Percentiles rank a stretch among this genome's conserved stretches.
Conservation (phyloP, 2,329 filamentous ascomycete species). For the Aspergillus quadricinctus region DNA sequence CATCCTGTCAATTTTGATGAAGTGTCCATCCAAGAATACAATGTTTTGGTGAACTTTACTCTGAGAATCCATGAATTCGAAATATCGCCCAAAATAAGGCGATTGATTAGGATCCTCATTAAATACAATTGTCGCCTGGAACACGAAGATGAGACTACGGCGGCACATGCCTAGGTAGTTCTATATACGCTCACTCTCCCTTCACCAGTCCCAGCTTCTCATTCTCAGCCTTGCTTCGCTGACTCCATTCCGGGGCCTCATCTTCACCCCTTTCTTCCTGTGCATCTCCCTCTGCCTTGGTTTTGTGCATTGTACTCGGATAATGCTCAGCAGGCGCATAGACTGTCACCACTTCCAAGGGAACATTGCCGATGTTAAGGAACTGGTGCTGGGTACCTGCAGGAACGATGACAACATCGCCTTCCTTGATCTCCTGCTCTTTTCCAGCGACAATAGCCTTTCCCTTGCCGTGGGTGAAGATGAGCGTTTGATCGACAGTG, state of each 20-base stretch:
- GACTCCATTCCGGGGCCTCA: constrained; percentile 57
- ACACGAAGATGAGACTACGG: neutral
- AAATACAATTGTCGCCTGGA: neutral
- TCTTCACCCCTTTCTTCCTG: constrained; percentile 60
- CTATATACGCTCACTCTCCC: constrained; percentile 3
- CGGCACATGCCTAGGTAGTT: too few relatives aligned
- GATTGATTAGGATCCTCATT: neutral
- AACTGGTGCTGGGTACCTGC: constrained; percentile 65
- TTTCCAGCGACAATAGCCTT: constrained; percentile 57
- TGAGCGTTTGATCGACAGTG: constrained; percentile 61
- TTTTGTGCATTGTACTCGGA: constrained; percentile 56
- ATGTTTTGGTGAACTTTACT: constrained; percentile 2
- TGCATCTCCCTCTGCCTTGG: constrained; percentile 59
- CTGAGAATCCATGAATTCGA: neutral
- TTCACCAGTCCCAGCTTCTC: constrained; percentile 54
- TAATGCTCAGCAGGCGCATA: constrained; percentile 62
- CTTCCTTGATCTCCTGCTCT: constrained; percentile 53
- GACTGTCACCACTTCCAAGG: constrained; percentile 59
- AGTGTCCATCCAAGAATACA: neutral
- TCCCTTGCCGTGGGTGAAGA: constrained; percentile 58
- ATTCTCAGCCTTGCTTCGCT: constrained; percentile 55
- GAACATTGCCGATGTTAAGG: constrained; percentile 56
- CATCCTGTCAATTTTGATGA: neutral
- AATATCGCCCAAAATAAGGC: neutral
- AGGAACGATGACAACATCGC: constrained; percentile 58